Percentiles rank a stretch among this genome's conserved stretches.
Evolutionary conservation across 192 early-diverging fungal genomes (phyloP).

Genomic region (Lobosporangium transversale): DNA sequence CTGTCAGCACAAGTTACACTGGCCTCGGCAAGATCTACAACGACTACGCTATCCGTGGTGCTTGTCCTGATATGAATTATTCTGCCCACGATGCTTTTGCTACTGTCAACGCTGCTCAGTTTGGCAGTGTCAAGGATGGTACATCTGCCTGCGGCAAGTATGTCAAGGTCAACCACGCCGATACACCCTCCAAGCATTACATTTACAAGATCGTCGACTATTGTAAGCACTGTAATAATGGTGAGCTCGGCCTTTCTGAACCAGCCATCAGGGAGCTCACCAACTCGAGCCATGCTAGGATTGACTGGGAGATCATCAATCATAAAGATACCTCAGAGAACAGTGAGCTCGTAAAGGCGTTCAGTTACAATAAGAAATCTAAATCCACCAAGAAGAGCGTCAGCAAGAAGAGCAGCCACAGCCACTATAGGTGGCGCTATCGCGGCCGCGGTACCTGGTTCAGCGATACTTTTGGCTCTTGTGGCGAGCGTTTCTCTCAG

Average conservation of each 20-base stretch:
- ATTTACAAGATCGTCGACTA: slow-evolving; percentile 32
- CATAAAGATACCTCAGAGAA: too few species aligned
- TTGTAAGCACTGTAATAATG: slow-evolving; percentile 21
- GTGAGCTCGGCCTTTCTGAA: slow-evolving; percentile 19
- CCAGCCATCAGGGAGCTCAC: slow-evolving; percentile 10
- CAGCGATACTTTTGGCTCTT: slow-evolving; percentile 40
- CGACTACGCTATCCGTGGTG: slow-evolving; percentile 5
- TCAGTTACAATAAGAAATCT: not conserved
- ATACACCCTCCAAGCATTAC: slow-evolving; percentile 7
- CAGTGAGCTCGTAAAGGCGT: too few species aligned
- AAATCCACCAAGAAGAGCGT: not conserved
- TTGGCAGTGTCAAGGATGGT: slow-evolving; percentile 5
- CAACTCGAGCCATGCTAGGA: not conserved
- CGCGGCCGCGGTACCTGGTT: slow-evolving; percentile 50
- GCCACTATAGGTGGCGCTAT: not conserved
- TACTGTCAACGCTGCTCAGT: slow-evolving; percentile 22
- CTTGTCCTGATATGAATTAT: slow-evolving; percentile 35
- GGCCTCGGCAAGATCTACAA: slow-evolving; percentile 19
- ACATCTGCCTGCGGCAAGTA: slow-evolving; percentile 28
- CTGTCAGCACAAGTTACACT: slow-evolving; percentile 10
- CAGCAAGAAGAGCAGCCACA: not conserved
- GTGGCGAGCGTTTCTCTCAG: slow-evolving; percentile 36
- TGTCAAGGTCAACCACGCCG: slow-evolving; percentile 17
- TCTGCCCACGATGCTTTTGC: slow-evolving; percentile 29
- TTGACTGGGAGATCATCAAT: slow-evolving; percentile 32